Conservation (phyloP, 2,329 filamentous ascomycete genomes). For the Grosmannia huntii region DNA sequence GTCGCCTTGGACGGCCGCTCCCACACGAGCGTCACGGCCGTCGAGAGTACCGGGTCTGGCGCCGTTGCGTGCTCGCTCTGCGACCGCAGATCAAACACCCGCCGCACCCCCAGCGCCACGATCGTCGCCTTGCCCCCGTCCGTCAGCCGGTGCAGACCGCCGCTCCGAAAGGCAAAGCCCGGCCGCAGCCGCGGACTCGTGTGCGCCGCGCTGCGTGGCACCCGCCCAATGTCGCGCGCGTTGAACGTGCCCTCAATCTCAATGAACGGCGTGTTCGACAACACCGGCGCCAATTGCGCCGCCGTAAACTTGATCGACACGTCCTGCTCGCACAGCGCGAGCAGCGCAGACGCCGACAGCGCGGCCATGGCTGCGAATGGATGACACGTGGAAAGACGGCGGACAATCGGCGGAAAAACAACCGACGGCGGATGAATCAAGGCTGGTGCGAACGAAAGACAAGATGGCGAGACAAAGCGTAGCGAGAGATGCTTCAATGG, state of each 20-base stretch:
- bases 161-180: slow-evolving; percentile 33
- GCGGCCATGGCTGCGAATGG: neutral
- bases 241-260: slow-evolving; percentile 35
- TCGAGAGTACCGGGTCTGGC: slow-evolving; percentile 31
- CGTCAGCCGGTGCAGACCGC: slow-evolving; percentile 25
- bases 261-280: slow-evolving; percentile 33
- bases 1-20: slow-evolving; percentile 22
- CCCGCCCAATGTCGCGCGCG: slow-evolving; percentile 35
- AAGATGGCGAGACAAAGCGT: neutral
- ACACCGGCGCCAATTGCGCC: slow-evolving; percentile 21
- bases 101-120: slow-evolving; percentile 24
- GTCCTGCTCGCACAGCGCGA: slow-evolving; percentile 28
- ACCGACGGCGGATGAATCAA: too few species aligned
- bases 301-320: slow-evolving; percentile 25
- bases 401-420: neutral
- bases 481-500: too few species aligned
- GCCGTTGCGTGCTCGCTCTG: slow-evolving; percentile 25
- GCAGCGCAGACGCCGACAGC: slow-evolving; percentile 17
- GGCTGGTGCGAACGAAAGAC: too few species aligned
- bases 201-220: slow-evolving; percentile 16
- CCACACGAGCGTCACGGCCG: slow-evolving; percentile 32
- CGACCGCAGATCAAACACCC: slow-evolving; percentile 39
- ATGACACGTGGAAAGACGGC: too few species aligned
- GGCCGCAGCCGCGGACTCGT: slow-evolving; percentile 20
- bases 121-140: slow-evolving; percentile 25